Base-by-base conservation (phyloP, 768 basidiomycete species). In the Leccinum broughii region DNA sequence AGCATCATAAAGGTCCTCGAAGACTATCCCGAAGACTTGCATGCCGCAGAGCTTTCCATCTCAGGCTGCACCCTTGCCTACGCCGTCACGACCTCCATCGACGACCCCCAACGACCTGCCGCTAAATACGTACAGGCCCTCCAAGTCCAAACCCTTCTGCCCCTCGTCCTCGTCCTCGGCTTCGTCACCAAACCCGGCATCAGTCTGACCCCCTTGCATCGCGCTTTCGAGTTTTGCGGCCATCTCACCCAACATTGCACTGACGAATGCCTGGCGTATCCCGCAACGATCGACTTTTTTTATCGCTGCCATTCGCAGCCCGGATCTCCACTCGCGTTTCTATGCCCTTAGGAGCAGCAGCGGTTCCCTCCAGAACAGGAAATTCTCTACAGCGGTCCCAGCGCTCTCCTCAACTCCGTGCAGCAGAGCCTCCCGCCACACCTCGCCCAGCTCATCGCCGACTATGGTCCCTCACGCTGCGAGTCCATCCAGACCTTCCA, bases 261-360 rank as follows among this genome's bases (percentile, higher is more conserved):
- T 15, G 68, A 76, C 24, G 77, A 81, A 0, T 83, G 78, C 70
- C 73, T 79, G 57, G 73, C 74, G 0, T 77, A 78, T 32, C 80
- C 81, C 1, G 68, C 77, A 2, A 73, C 81, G 54, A 70, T 81
- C 14, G 75, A 77, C n/a, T 24, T 79, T 85, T 55, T 75, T 89
- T 14, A 80, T 86, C 20, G 82, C 85, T 0, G 80, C 80, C 28
- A 70, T 87, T 30, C 80, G 85, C 48, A 82, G 82, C 70, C 74
- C 75, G 34, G 84, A 87, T 67, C 80, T 86, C 72, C 75, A 78
- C 34, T 77, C 72, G 6, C 82, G 85, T 4, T 81, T 78, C 66
- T 71, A 71, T 1, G 85, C 81, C 14, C 76, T 88, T 28, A 28
- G 4, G 26, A 6, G 81, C 66, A 69, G 24, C 24, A 24, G 24